A percentile compares a stretch with the other conserved stretches of the same genome.
These are phyloP conservation scores for Pleurotus citrinopileatus DNA, from an alignment of 768 basidiomycete species.

Conservation along the genomic window DNA sequence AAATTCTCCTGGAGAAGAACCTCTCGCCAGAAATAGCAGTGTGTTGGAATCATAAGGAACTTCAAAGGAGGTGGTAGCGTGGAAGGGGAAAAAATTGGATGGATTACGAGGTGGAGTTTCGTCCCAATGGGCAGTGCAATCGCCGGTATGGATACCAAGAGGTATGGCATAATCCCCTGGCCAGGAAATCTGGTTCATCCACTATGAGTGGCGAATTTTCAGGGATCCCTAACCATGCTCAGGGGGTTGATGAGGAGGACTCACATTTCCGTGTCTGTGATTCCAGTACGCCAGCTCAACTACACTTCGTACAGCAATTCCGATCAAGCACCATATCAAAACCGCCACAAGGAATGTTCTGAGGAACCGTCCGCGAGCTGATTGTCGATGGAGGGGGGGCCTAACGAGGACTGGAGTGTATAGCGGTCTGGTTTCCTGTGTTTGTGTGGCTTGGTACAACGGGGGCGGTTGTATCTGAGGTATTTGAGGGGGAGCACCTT, in stretches of 20 bases:
- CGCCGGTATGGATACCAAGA: background rate
- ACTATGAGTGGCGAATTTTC: background rate
- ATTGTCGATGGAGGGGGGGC: background rate
- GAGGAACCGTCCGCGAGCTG: background rate
- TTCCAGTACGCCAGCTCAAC: conserved; percentile 7
- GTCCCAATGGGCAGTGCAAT: conserved; percentile 12
- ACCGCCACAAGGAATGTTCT: conserved; percentile 5
- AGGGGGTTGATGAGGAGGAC: background rate
- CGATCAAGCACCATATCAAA: conserved; percentile 6
- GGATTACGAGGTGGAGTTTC: conserved; percentile 2
- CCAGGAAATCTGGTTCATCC: conserved; percentile 5
- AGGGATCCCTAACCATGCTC: background rate
- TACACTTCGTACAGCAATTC: conserved; percentile 2
- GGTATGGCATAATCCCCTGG: conserved; percentile 12
- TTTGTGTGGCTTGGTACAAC: background rate
- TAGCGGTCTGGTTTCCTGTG: background rate
- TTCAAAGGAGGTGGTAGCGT: conserved; percentile 14
- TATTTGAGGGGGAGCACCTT: background rate
- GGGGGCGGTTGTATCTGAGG: background rate
- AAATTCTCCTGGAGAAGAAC: conserved; percentile 23
- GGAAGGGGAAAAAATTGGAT: conserved; percentile 13
- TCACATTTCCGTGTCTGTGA: conserved; percentile 3
- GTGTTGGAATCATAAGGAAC: conserved; percentile 22
- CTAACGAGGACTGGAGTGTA: background rate
- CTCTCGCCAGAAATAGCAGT: conserved; percentile 27